A percentile compares a stretch with the other conserved stretches of the same genome.
phyloP scores from a whole-genome alignment of 75 land plant genomes.

The Cunninghamia lanceolata region DNA sequence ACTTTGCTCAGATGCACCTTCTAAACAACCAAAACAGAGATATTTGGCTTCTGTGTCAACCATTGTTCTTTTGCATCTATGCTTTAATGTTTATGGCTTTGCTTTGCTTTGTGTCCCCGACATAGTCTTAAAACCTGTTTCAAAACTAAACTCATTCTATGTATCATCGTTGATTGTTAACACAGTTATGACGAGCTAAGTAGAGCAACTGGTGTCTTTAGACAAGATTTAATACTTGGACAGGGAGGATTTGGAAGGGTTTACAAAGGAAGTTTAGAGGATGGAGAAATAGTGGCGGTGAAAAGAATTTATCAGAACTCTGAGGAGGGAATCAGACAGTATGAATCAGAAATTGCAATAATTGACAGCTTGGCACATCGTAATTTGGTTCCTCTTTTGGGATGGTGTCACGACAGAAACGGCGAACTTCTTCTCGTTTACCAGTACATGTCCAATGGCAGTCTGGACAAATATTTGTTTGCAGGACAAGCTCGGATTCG shows the following conservation, averaged over 20 bases:
- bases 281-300: slow-evolving; percentile 13
- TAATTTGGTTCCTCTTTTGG: slow-evolving; percentile 28
- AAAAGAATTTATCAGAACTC: slow-evolving; percentile 18
- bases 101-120: too few relatives aligned
- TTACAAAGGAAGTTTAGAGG: slow-evolving; percentile 12
- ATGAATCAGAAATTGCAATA: slow-evolving; percentile 28
- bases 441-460: slow-evolving; percentile 17
- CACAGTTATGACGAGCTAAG: slow-evolving; percentile 5
- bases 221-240: slow-evolving; percentile 6
- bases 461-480: slow-evolving; percentile 4
- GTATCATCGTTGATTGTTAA: neutral
- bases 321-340: slow-evolving; percentile 24
- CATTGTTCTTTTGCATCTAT: too few relatives aligned
- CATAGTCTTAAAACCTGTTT: neutral
- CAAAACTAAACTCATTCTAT: neutral
- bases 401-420: slow-evolving; percentile 22
- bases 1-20: too few relatives aligned
- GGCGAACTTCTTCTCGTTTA: neutral
- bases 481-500: neutral
- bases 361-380: slow-evolving; percentile 35
- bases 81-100: neutral
- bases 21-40: too few relatives aligned
- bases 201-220: slow-evolving; percentile 10
- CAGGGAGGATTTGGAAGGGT: slow-evolving; percentile 23
- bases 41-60: too few relatives aligned